Base-by-base conservation (phyloP, 371 early-diverging fungal genomes). In the Smittium mucronatum region DNA sequence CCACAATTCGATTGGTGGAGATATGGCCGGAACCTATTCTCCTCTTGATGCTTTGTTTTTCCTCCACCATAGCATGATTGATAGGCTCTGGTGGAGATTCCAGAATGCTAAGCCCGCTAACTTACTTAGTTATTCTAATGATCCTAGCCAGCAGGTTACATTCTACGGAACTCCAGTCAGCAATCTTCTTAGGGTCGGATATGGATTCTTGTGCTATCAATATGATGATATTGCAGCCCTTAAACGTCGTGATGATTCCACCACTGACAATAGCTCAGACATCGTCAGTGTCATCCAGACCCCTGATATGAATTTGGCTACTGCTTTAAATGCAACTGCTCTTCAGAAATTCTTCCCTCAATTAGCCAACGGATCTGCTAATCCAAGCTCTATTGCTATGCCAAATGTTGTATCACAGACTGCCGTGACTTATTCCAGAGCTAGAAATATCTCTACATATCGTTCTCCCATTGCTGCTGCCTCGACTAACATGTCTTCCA, bases 1-100 rank as follows among this genome's bases (percentile, higher is more conserved):
- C 21, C 83, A 82, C 29, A 72, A 71, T 35, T 70, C 70, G 29
- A 70, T 83, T 31, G 80, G 81, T 34, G 83, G 84, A 17, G 82
- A 83, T 69, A 82, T 83, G 81, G 15, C 72, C n/a, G 70, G 74
- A 58, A 71, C 59, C 69, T 71, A 75, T 68, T 75, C 79, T 35
- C 83, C 84, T 61, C 82, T 82, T 73, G 84, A 83, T 69, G 74
- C 78, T 69, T 68, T 76, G 31, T 83, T 83, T 77, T 84, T 75
- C 70, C 47, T 82, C 63, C 83, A 83, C 73, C 84, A 83, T 70
- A 75, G 76, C 57, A 74, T 76, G 70, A 72, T 83, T 30, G 84
- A 83, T 69, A 79, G 82, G 57, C 28, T 83, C 29, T 83, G 81
- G 81, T 63, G 58, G 26, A 73, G 70, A 34, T 83, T 78, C 81